Evolutionary conservation across 805 yeast species (phyloP).

Genomic region (Lipomyces orientalis): DNA sequence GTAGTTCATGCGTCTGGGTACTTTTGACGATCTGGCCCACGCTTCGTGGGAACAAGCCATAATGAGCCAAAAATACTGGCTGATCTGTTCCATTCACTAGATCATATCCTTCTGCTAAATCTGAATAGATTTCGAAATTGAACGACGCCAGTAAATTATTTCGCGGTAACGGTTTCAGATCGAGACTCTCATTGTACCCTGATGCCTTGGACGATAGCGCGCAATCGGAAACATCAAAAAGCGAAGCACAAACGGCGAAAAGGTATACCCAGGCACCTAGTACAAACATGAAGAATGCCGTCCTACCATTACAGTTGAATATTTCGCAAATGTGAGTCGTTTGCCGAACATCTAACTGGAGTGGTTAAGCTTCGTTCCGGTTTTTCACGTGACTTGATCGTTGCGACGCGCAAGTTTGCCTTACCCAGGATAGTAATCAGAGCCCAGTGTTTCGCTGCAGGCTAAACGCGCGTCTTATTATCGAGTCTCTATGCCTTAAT

Average conservation of each 20-base stretch:
- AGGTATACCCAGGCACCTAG: neutral
- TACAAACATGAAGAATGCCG: neutral
- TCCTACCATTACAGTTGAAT: neutral
- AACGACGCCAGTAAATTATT: conserved; percentile 75
- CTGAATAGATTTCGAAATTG: conserved; percentile 67
- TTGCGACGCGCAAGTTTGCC: neutral
- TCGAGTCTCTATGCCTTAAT: no score
- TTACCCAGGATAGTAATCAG: no score
- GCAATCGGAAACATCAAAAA: neutral
- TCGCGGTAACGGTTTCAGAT: conserved; percentile 72
- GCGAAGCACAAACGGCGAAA: neutral
- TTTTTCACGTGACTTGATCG: neutral
- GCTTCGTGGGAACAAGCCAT: conserved; percentile 76
- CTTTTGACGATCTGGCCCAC: conserved; percentile 75
- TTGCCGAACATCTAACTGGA: no score
- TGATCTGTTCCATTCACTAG: neutral
- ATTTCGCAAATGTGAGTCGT: neutral
- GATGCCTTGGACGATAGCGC: neutral
- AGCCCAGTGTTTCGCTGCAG: no score
- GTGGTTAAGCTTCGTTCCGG: no score
- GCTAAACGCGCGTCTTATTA: no score
- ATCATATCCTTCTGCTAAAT: conserved; percentile 41
- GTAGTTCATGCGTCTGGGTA: conserved; percentile 75
- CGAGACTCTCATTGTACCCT: conserved; percentile 63
- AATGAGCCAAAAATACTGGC: conserved; percentile 49